Percentiles rank a stretch among this genome's conserved stretches.
Evolutionary conservation across 202 grass and related monocot genomes (phyloP).

Genomic region (Elaeis oleifera): DNA sequence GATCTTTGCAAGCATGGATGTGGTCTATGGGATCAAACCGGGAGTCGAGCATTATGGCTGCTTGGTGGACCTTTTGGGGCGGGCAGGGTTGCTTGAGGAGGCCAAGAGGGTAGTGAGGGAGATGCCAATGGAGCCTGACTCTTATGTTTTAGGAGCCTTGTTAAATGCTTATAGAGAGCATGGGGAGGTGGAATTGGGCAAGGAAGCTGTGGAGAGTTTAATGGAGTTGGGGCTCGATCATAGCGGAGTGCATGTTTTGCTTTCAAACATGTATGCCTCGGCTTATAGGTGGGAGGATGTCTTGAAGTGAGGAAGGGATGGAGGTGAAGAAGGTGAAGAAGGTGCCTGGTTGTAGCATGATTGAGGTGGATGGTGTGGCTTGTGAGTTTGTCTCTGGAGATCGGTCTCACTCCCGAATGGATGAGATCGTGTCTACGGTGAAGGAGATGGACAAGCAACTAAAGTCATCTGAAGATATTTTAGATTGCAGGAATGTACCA

Average conservation of each 20-base stretch:
- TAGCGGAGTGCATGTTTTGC: constrained; percentile 19
- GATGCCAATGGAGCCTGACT: constrained; percentile 21
- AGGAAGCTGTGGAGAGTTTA: constrained; percentile 1
- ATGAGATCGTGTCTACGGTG: neutral
- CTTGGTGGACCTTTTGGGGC: constrained; percentile 24
- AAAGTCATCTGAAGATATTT: neutral
- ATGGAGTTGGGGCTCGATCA: constrained; percentile 14
- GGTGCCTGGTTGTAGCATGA: constrained; percentile 23
- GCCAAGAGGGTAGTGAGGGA: constrained; percentile 6
- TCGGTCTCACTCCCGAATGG: neutral
- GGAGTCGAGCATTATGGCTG: constrained; percentile 24
- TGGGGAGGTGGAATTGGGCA: constrained; percentile 7
- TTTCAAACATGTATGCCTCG: constrained; percentile 22
- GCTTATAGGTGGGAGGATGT: constrained; percentile 13
- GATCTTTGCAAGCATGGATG: constrained; percentile 17
- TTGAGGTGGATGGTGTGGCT: constrained; percentile 22
- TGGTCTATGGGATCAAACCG: constrained; percentile 3
- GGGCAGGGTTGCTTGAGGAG: constrained; percentile 16
- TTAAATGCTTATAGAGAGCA: constrained; percentile 18
- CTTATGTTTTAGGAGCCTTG: constrained; percentile 19
- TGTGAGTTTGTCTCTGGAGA: constrained; percentile 20
- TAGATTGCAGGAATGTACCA: too few species aligned
- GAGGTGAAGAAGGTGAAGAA: constrained; percentile 16
- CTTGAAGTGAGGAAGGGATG: constrained; percentile 16
- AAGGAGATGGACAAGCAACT: constrained; percentile 17